Percentiles rank a stretch among this genome's conserved stretches.
Evolutionary conservation across 768 basidiomycete genomes (phyloP).

Genomic region (Mycena polygramma): DNA sequence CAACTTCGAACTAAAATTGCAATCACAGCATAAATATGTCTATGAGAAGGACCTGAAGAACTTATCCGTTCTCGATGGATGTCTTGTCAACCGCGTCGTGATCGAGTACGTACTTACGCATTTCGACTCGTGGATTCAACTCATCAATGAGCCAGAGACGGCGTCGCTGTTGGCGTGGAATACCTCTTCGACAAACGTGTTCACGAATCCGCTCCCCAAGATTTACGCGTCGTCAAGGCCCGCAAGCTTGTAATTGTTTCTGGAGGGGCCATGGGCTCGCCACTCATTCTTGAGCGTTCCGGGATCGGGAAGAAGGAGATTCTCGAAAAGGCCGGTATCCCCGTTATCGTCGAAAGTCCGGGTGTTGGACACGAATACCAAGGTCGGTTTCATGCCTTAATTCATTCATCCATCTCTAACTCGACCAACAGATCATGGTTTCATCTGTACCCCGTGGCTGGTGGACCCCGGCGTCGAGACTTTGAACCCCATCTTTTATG

Average conservation of each 20-base stretch:
- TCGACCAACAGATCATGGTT: conserved; percentile 26
- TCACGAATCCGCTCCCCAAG: conserved; percentile 27
- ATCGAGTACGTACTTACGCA: conserved; percentile 36
- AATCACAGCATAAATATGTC: conserved; percentile 42
- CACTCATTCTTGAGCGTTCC: conserved; percentile 65
- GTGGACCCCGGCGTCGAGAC: conserved; percentile 13
- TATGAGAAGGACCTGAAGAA: conserved; percentile 43
- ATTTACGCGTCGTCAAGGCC: conserved; percentile 40
- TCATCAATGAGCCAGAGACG: conserved; percentile 37
- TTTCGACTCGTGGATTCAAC: neutral
- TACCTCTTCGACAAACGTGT: conserved; percentile 34
- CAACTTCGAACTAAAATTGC: no score
- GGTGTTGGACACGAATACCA: conserved; percentile 57
- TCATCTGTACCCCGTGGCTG: conserved; percentile 22
- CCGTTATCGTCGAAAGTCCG: conserved; percentile 50
- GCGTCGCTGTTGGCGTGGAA: conserved; percentile 33
- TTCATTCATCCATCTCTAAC: neutral
- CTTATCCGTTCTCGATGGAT: conserved; percentile 39
- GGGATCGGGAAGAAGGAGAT: conserved; percentile 53
- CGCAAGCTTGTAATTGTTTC: conserved; percentile 53
- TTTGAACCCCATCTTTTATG: conserved; percentile 24
- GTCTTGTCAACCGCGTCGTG: conserved; percentile 43
- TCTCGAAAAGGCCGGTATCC: conserved; percentile 46
- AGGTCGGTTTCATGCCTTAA: neutral
- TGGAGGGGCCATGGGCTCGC: conserved; percentile 53